Base-by-base conservation (phyloP, 768 basidiomycete species). In the Leccinum ochraceum region DNA sequence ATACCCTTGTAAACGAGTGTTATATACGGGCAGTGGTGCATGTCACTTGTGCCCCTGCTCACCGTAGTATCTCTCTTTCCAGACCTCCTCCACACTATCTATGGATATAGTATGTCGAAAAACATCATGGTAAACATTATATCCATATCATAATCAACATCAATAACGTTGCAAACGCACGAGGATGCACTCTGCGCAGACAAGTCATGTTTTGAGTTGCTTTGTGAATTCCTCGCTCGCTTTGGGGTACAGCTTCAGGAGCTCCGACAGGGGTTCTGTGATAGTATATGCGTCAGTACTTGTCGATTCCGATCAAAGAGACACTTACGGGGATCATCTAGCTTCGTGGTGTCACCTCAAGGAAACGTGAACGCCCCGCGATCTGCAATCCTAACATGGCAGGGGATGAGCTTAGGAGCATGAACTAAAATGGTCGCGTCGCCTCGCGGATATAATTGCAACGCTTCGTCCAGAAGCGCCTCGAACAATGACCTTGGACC, bases 371-470 rank as follows among this genome's bases (percentile, higher is more conserved):
- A 72, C 0, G 20, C 36, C 16, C 10, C 54, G 1, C 64, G 61
- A 17, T 74, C 66, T 49, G 64, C 61, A 36, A 60, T 63, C 3
- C 70, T 72, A 8, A 39, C 0, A n/a, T 26, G 24, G 20, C 9
- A 10, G 3, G 8, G 0, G 16, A 11, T 57, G 8, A 53, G 54
- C 24, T 22, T 6, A 56, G 8, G 20, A 57, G 30, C 36, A 22
- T 39, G 4, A 24, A 51, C 6, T 2, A 24, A 56, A 9, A 14
- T 1, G 34, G n/a, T 0, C 9, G 13, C 26, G 24, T 28, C 28
- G 7, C 83, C 70, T 58, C 57, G 68, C 70, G 70, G 71, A 63
- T 70, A 78, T 3, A 63, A 13, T 14, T 16, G 30, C n/a, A 62
- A 16, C 9, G 68, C 58, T 11, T 64, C 56, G 7, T 72, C 67